phyloP scores from a whole-genome alignment of 257 asterid genomes.

The Primulina tabacum region DNA sequence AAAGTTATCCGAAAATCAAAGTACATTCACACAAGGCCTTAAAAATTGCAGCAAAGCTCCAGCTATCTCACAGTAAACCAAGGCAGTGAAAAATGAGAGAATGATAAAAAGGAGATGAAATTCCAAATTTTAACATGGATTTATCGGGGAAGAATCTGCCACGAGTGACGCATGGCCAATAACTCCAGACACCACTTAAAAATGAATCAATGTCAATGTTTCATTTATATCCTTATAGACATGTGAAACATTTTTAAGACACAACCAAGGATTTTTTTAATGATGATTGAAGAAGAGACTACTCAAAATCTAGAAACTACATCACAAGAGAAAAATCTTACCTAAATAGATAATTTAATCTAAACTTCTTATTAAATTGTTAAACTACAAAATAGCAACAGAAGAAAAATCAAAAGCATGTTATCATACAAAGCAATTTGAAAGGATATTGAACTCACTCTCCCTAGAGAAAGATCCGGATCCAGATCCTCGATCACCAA shows the following conservation, averaged over 20 bases:
- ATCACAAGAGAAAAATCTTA: neutral
- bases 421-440: neutral
- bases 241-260: neutral
- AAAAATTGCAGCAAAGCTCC: neutral
- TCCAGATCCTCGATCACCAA: slow-evolving; percentile 55
- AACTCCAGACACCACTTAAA: neutral
- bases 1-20: neutral
- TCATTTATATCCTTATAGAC: neutral
- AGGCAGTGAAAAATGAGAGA: neutral
- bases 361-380: neutral
- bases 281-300: neutral
- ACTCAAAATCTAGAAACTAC: neutral
- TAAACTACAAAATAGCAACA: neutral
- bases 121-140: neutral
- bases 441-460: slow-evolving; percentile 36
- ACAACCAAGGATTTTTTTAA: neutral
- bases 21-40: neutral
- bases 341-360: neutral
- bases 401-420: neutral
- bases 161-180: too few relatives aligned
- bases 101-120: too few relatives aligned
- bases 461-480: slow-evolving; percentile 58
- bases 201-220: neutral
- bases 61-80: neutral
- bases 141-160: too few relatives aligned